Evolutionary conservation across 768 basidiomycete species (phyloP).

Genomic region (Xerocomus spinulosus): DNA sequence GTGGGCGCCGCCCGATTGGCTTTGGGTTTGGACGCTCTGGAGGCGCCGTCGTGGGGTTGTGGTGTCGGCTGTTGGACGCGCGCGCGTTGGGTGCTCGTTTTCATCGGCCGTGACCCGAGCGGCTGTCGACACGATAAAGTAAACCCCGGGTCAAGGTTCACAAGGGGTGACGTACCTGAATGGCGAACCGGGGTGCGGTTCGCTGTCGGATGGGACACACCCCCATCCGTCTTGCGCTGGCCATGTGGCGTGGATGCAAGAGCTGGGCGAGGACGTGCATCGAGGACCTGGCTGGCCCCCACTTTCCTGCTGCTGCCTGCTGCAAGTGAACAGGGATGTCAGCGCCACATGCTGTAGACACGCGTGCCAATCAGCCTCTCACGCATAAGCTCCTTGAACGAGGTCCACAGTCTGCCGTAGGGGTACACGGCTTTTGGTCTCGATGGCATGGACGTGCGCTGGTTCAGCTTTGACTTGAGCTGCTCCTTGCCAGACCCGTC

Average conservation of each 20-base stretch:
- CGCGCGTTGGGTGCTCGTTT: too few species aligned
- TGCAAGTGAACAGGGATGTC: conserved; percentile 1
- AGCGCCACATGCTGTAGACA: neutral
- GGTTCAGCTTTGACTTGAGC: conserved; percentile 1
- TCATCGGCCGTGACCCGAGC: too few species aligned
- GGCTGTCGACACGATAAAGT: too few species aligned
- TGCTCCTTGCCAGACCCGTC: conserved; percentile 5
- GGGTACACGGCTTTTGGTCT: neutral
- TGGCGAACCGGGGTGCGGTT: conserved; percentile 39
- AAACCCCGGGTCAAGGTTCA: too few species aligned
- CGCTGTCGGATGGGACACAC: conserved; percentile 47
- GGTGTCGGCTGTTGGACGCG: too few species aligned
- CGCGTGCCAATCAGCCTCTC: neutral
- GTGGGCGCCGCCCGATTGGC: too few species aligned
- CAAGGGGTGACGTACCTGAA: conserved; percentile 43
- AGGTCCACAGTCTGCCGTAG: conserved; percentile 2
- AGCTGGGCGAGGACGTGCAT: neutral
- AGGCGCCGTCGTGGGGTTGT: too few species aligned
- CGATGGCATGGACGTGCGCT: neutral
- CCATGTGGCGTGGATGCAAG: conserved; percentile 22
- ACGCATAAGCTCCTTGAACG: conserved; percentile 7
- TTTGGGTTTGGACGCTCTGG: too few species aligned
- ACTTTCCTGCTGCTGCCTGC: neutral
- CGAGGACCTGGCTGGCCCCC: neutral
- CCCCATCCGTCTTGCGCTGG: conserved; percentile 55